Base-by-base conservation (phyloP, 139 green algal genomes). In the Coelastrella sp. region DNA sequence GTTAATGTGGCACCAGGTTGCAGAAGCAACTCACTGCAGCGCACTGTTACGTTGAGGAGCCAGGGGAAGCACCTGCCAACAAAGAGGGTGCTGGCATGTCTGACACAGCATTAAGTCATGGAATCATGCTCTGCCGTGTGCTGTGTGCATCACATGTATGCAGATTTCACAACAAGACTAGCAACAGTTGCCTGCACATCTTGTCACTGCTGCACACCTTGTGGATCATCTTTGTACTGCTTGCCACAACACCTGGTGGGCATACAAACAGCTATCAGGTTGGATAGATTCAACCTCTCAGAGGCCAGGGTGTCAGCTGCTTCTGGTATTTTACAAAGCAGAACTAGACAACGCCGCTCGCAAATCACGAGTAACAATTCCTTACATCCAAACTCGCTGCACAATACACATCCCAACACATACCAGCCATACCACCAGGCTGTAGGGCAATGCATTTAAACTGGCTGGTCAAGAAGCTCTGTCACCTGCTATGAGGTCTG, bases 141-240 rank as follows among this genome's bases (percentile, higher is more conserved):
- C 59, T 48, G 66, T 13, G 27, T 25, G 67, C 37, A 77, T 11
- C 67, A 77, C 37, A 50, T 43, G 35, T 27, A 21, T 53, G 45
- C 25, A 15, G 34, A 15, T 32, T 34, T 35, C 30, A 67, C 30
- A 23, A 35, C 38, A 48, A 63, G 5, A 45, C 73, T 67, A 30
- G 23, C 62, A 15, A 30, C 32, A 62, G 23, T 34, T 43, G n/a
- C n/a, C n/a, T n/a, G n/a, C 35, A 57, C 45, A 57, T 13, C 15
- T 13, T 23, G 45, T 13, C 11, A 57, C 45, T 23, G 62, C 23
- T 41, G 62, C 62, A 38, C 30, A 69, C 89, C 15, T 90, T 72
- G 2, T 79, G 86, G 25, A 98, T 86, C 23, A 95, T 75, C n/a
- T 97, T 91, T 9, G 72, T 15, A 5, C n/a, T 62, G 67, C 96